Evolutionary conservation across 2,329 filamentous ascomycete species (phyloP).

Genomic region (Triangularia verruculosa): DNA sequence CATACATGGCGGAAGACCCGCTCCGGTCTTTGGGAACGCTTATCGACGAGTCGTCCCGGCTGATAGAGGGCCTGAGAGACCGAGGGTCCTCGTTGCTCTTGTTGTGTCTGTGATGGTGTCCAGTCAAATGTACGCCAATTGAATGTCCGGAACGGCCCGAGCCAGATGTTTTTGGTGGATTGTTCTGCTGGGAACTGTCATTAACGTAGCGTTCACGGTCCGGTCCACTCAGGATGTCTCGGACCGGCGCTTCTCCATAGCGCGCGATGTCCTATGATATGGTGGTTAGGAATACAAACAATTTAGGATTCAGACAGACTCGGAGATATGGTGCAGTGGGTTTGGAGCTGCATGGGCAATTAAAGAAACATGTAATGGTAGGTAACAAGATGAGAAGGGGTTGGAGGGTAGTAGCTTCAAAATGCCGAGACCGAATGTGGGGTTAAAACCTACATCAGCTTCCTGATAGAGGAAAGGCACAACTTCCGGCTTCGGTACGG

Average conservation of each 20-base stretch:
- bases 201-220: slow-evolving; percentile 66
- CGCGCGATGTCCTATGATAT: slow-evolving; percentile 65
- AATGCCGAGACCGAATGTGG: slow-evolving; percentile 16
- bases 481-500: slow-evolving; percentile 84
- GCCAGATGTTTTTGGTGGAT: slow-evolving; percentile 59
- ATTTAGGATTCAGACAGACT: slow-evolving; percentile 8
- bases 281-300: slow-evolving; percentile 10
- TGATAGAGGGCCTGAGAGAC: slow-evolving; percentile 67
- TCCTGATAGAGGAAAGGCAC: slow-evolving; percentile 98
- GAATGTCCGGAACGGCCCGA: slow-evolving; percentile 58
- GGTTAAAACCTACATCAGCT: slow-evolving; percentile 58
- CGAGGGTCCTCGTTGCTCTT: slow-evolving; percentile 65
- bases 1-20: slow-evolving; percentile 44
- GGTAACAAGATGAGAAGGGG: slow-evolving; percentile 26
- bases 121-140: slow-evolving; percentile 59
- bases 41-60: slow-evolving; percentile 68
- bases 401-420: slow-evolving; percentile 13
- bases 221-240: slow-evolving; percentile 64
- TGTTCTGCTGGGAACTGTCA: slow-evolving; percentile 43
- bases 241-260: slow-evolving; percentile 74
- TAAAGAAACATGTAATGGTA: slow-evolving; percentile 10
- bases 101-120: slow-evolving; percentile 65
- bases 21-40: slow-evolving; percentile 54
- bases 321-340: slow-evolving; percentile 10
- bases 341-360: slow-evolving; percentile 1